phyloP scores from a whole-genome alignment of 1,139 yeast species.

The Saccharomycopsis phalli region DNA sequence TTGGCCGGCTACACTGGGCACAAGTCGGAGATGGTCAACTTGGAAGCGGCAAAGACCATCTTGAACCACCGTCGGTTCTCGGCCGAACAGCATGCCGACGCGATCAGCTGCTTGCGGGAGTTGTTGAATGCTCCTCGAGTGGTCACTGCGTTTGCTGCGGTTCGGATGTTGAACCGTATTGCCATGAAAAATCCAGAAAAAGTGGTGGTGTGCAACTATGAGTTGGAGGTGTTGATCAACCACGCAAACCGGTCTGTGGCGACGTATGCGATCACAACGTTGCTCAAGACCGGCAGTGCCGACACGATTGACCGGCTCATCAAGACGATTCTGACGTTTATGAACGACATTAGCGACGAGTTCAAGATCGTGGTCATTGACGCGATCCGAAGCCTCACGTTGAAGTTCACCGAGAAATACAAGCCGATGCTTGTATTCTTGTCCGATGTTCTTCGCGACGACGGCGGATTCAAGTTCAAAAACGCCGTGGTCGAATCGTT shows the following conservation, averaged over 20 bases:
- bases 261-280: slow-evolving; percentile 97
- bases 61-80: slow-evolving; percentile 49
- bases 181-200: slow-evolving; percentile 78
- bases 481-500: slow-evolving; percentile 86
- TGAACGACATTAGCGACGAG: slow-evolving; percentile 93
- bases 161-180: slow-evolving; percentile 77
- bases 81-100: slow-evolving; percentile 55
- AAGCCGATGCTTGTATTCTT: slow-evolving; percentile 74
- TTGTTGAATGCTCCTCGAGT: slow-evolving; percentile 84
- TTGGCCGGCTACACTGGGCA: slow-evolving; percentile 67
- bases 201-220: slow-evolving; percentile 65
- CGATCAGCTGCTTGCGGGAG: slow-evolving; percentile 65
- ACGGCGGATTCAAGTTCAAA: slow-evolving; percentile 81
- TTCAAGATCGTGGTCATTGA: slow-evolving; percentile 91
- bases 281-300: slow-evolving; percentile 90
- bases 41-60: slow-evolving; percentile 87
- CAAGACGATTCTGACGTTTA: slow-evolving; percentile 76
- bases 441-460: slow-evolving; percentile 80
- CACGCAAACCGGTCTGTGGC: slow-evolving; percentile 88
- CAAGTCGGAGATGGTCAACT: slow-evolving; percentile 82
- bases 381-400: slow-evolving; percentile 84
- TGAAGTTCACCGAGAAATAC: slow-evolving; percentile 89
- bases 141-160: slow-evolving; percentile 86
- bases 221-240: slow-evolving; percentile 77
- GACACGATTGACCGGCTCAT: slow-evolving; percentile 86